A percentile compares a stretch with the other conserved stretches of the same genome.
These are phyloP conservation scores for Amoeboaphelidium occidentale DNA, from an alignment of 371 early-diverging fungal species.

Conservation along the genomic window DNA sequence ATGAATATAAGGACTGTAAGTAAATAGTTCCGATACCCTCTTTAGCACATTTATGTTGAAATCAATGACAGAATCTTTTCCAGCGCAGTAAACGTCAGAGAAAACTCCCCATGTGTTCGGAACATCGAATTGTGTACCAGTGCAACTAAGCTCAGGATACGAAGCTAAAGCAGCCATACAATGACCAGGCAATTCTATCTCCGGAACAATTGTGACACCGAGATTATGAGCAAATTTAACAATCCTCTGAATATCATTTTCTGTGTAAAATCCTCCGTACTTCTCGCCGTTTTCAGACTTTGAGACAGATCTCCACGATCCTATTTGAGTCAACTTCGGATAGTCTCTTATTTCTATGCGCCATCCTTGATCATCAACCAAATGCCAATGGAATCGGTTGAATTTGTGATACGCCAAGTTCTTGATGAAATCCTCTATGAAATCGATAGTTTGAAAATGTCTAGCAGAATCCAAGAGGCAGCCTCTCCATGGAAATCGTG, in stretches of 20 bases:
- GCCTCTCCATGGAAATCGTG: neutral
- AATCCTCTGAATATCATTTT: neutral
- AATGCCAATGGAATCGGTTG: slow-evolving; percentile 4
- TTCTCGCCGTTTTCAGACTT: neutral
- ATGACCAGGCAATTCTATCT: slow-evolving; percentile 4
- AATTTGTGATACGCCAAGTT: slow-evolving; percentile 3
- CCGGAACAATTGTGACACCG: neutral
- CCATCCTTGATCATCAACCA: slow-evolving; percentile 3
- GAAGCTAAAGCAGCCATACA: slow-evolving; percentile 2
- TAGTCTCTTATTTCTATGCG: neutral
- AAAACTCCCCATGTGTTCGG: slow-evolving; percentile 1
- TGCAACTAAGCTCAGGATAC: slow-evolving; percentile 2
- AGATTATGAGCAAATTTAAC: neutral
- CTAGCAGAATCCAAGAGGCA: neutral
- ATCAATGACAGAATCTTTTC: slow-evolving; percentile 1
- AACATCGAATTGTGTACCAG: neutral
- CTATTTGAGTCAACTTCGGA: slow-evolving; percentile 1
- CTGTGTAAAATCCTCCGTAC: neutral
- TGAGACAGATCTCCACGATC: slow-evolving; percentile 1
- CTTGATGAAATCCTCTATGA: slow-evolving; percentile 1
- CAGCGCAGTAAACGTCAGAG: slow-evolving; percentile 2
- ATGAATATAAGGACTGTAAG: neutral
- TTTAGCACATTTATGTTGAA: neutral
- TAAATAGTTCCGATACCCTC: slow-evolving; percentile 1
- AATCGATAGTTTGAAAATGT: slow-evolving; percentile 1